Conservation (phyloP, 1,284 basidiomycete genomes). For the Cryptococcus sp. region DNA sequence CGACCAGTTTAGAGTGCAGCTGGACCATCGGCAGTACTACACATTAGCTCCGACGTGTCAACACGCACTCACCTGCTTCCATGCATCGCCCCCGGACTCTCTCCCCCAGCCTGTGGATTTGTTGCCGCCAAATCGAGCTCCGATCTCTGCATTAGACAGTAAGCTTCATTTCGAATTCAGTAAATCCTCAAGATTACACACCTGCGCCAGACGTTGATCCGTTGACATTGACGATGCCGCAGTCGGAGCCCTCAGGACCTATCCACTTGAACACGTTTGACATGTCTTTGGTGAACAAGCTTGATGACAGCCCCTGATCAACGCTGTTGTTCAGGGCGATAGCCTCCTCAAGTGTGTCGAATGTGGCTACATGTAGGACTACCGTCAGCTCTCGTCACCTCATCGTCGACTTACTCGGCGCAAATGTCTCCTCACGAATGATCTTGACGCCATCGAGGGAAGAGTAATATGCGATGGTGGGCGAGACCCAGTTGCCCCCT, state of each 20-base stretch:
- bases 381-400: neutral
- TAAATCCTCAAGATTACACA: no score
- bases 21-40: constrained; percentile 61
- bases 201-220: constrained; percentile 78
- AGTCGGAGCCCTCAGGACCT: constrained; percentile 74
- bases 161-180: no score
- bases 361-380: constrained; percentile 77
- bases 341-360: constrained; percentile 81
- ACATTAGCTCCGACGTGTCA: constrained; percentile 58
- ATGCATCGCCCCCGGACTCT: constrained; percentile 88
- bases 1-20: constrained; percentile 86
- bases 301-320: constrained; percentile 79
- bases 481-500: constrained; percentile 77
- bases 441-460: constrained; percentile 56
- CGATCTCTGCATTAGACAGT: constrained; percentile 65
- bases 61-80: constrained; percentile 64
- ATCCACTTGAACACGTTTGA: constrained; percentile 80
- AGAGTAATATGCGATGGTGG: constrained; percentile 64
- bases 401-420: constrained; percentile 58
- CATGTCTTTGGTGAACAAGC: constrained; percentile 81
- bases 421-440: constrained; percentile 84
- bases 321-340: constrained; percentile 87
- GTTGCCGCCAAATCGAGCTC: constrained; percentile 84
- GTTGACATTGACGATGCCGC: constrained; percentile 74
- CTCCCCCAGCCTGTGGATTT: constrained; percentile 78